Base-by-base conservation (phyloP, 108 stramenopile species). In the Thalassiosira profunda region DNA sequence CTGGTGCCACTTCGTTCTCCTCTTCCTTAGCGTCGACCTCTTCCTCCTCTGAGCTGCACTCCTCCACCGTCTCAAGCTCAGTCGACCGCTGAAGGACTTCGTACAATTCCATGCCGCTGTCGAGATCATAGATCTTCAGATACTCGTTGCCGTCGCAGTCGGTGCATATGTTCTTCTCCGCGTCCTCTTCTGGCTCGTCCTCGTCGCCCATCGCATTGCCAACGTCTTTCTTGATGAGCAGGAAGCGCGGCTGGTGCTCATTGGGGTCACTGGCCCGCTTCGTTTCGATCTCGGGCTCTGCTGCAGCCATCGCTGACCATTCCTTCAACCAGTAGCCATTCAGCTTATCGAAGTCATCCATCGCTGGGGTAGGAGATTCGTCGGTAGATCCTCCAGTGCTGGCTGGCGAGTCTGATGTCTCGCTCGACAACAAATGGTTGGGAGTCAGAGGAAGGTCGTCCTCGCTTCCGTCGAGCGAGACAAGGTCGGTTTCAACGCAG, bases 41-140 rank as follows among this genome's bases (percentile, higher is more conserved):
- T 28, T 43, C 48, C 11, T 66, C 65, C 24, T 67, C 65, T 6
- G 36, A 37, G 49, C 49, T 28, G 64, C 36, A 40, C 7, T 33
- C 29, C 21, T 67, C 52, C 2, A 55, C 65, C 23, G 65, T 67
- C 34, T 67, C 65, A 44, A 67, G 51, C 6, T 53, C 41, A 43
- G 42, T 21, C 55, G 24, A 41, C 40, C 26, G 14, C 30, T 58
- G 38, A 18, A 58, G 41, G 12, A 38, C 58, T 42, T 58, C 58
- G 29, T 58, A 58, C 37, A 58, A n/a, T 30, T 58, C 34, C 15
- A 21, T 40, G n/a, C 58, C 17, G 20, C 15, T 40, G 17, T 58
- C 40, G 58, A 58, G 33, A 20, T 58, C 58, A 42, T 23, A 58
- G 30, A 58, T 58, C 17, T 40, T 58, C 58, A 58, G 15, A 24